phyloP scores from a whole-genome alignment of 176 grass and related monocot species.

The Ensete glaucum region DNA sequence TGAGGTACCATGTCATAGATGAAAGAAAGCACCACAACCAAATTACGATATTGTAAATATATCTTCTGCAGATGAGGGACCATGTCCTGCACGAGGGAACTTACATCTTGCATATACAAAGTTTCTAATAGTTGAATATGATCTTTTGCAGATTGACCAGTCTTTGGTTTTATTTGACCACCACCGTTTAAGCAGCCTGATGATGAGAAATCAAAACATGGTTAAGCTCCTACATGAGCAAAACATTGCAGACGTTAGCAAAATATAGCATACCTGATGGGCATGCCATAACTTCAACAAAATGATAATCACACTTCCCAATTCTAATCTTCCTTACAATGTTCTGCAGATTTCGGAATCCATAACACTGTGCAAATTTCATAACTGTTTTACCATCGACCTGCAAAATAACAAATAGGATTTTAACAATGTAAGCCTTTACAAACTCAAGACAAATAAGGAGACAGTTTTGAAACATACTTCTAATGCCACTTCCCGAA shows the following conservation, averaged over 20 bases:
- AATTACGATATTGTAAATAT: no score
- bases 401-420: slow-evolving; percentile 30
- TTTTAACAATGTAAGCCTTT: neutral
- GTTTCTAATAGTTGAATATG: slow-evolving; percentile 65
- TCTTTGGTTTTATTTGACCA: slow-evolving; percentile 87
- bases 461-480: slow-evolving; percentile 24
- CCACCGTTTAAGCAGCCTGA: slow-evolving; percentile 88
- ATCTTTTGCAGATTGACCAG: slow-evolving; percentile 66
- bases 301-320: slow-evolving; percentile 92
- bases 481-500: slow-evolving; percentile 63
- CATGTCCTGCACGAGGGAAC: slow-evolving; percentile 11
- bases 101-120: slow-evolving; percentile 88
- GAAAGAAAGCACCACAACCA: slow-evolving; percentile 3
- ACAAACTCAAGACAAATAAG: neutral
- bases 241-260: neutral
- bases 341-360: slow-evolving; percentile 92
- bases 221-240: neutral
- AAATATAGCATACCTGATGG: slow-evolving; percentile 60
- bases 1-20: slow-evolving; percentile 11
- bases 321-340: slow-evolving; percentile 91
- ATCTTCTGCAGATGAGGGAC: no score
- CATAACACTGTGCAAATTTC: slow-evolving; percentile 95
- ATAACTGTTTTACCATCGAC: slow-evolving; percentile 73
- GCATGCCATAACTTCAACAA: slow-evolving; percentile 97
- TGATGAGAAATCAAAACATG: neutral